Evolutionary conservation across 495 filamentous ascomycete species (phyloP).

Genomic region (Extremus antarcticus): DNA sequence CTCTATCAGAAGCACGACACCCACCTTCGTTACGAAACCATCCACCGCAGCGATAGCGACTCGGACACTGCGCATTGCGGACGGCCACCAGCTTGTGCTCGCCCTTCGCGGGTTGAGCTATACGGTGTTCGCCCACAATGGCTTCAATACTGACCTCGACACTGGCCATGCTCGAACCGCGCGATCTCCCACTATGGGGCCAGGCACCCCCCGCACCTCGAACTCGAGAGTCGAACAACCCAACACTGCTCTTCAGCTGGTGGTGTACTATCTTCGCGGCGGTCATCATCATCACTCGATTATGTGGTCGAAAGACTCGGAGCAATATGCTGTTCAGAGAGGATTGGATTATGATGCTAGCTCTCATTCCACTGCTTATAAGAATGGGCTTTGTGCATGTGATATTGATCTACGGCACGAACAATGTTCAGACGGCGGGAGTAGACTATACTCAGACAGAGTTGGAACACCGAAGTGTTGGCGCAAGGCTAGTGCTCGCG

Average conservation of each 20-base stretch:
- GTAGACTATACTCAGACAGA: constrained; percentile 34
- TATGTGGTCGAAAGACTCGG: constrained; percentile 68
- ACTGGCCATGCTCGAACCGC: neutral
- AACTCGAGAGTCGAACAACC: constrained; percentile 9
- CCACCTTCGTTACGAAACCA: neutral
- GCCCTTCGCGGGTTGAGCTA: neutral
- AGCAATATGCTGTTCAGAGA: constrained; percentile 74
- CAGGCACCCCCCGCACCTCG: constrained; percentile 13
- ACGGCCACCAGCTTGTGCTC: neutral
- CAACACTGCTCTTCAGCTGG: constrained; percentile 71
- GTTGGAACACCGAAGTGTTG: constrained; percentile 43
- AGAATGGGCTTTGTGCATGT: constrained; percentile 84
- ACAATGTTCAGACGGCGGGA: constrained; percentile 51
- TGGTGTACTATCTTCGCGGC: constrained; percentile 82
- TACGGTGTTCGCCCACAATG: neutral
- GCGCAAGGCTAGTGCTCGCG: constrained; percentile 54
- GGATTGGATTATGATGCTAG: constrained; percentile 73
- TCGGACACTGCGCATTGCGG: neutral
- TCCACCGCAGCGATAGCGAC: neutral
- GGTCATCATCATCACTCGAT: constrained; percentile 64
- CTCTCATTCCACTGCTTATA: constrained; percentile 65
- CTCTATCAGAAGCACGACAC: neutral
- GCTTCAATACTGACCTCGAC: neutral
- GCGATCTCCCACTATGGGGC: neutral
- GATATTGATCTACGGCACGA: constrained; percentile 75